phyloP scores from a whole-genome alignment of 345 rosid genomes.

The Rhodamnia rubescens region DNA sequence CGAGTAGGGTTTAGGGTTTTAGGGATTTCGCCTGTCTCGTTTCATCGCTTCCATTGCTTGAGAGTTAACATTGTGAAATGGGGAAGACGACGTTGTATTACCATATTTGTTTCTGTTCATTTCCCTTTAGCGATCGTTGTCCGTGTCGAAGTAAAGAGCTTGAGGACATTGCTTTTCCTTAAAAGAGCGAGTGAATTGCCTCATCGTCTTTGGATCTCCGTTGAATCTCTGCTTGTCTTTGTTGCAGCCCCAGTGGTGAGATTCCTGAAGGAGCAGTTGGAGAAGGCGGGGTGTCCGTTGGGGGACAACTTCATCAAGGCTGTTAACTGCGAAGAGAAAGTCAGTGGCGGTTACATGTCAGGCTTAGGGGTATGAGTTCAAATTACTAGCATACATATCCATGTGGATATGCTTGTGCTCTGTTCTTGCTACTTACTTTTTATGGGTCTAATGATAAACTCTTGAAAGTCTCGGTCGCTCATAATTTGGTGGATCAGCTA shows the following conservation, averaged over 20 bases:
- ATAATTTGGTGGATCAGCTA: neutral
- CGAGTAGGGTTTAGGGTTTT: constrained; percentile 12
- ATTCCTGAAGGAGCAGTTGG: constrained; percentile 76
- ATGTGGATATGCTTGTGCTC: neutral
- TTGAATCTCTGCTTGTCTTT: neutral
- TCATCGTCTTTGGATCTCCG: neutral
- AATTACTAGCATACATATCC: neutral
- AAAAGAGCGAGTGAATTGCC: neutral
- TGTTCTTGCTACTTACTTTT: neutral
- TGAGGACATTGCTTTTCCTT: neutral
- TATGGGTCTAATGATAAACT: neutral
- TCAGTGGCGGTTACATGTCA: constrained; percentile 53
- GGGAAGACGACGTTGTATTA: neutral
- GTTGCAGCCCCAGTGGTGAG: constrained; percentile 71
- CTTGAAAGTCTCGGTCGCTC: neutral
- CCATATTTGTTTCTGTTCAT: neutral
- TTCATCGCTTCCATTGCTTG: neutral
- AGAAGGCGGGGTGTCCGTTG: constrained; percentile 72
- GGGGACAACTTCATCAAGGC: constrained; percentile 73
- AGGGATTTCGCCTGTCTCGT: neutral
- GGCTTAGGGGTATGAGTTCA: constrained; percentile 50
- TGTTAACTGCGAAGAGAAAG: constrained; percentile 34
- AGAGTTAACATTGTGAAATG: neutral
- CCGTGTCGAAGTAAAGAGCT: neutral
- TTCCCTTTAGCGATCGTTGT: neutral